These are phyloP conservation scores for Beauveria brongniartii DNA, from an alignment of 2,329 filamentous ascomycete genomes.

Conservation along the genomic window DNA sequence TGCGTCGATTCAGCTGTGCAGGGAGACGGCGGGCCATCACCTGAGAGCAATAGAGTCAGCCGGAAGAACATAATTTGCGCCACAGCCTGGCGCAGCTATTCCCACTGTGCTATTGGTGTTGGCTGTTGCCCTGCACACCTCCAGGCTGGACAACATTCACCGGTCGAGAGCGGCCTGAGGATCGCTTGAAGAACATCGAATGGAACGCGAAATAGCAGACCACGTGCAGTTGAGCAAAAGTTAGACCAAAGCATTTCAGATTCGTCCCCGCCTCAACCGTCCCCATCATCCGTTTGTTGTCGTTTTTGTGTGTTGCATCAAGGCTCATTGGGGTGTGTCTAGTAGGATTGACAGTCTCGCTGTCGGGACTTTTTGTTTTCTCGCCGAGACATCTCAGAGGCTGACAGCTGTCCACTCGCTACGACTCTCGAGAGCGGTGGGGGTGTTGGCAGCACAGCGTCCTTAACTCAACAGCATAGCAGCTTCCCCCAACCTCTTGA, in stretches of 20 bases:
- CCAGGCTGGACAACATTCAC: neutral
- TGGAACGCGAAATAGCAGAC: constrained; percentile 1
- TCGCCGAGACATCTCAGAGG: neutral
- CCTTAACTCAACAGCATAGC: neutral
- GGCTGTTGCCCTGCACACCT: neutral
- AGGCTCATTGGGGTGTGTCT: neutral
- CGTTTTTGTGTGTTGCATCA: neutral
- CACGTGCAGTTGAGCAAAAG: constrained; percentile 5
- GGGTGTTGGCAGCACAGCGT: neutral
- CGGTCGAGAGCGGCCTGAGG: neutral
- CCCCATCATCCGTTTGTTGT: neutral
- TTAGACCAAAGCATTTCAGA: neutral
- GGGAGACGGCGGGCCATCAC: neutral
- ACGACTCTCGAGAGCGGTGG: neutral
- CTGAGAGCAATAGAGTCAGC: neutral
- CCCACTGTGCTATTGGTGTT: neutral
- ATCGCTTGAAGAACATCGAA: neutral
- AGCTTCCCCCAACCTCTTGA: neutral
- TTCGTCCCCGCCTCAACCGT: neutral
- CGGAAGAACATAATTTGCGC: neutral
- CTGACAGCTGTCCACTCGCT: neutral
- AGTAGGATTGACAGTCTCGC: neutral
- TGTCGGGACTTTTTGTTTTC: neutral
- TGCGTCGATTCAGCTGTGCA: constrained; percentile 2
- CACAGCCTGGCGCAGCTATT: neutral